Base-by-base conservation (phyloP, 1,139 yeast genomes). In the Protomyces inundatus region DNA sequence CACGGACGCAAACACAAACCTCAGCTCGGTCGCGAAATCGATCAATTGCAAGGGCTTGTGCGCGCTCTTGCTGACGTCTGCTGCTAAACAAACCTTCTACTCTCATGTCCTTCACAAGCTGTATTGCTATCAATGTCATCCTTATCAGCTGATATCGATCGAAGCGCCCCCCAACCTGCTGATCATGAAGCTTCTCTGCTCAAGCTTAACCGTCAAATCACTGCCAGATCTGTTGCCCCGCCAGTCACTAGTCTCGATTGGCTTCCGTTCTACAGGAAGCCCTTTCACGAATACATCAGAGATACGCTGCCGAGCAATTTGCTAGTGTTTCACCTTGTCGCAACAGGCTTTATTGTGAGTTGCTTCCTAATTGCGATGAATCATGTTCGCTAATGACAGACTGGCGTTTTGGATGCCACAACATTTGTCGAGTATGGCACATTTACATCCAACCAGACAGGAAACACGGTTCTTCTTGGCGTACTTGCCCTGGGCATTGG, bases 341-440 rank as follows among this genome's bases (percentile, higher is more conserved):
- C 57, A 51, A 59, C 57, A 36, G 63, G 63, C 53, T 59, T 59
- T 53, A 59, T 59, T 36, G 39, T 35, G 23, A 23, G 39, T 9
- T 9, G 7, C 35, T n/a, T 9, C 9, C 35, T 33, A 7, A 6
- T 30, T 23, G n/a, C 12, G 12, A n/a, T 39, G 1, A 12, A 12
- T 16, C 5, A 5, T 7, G n/a, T 42, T 12, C 9, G 39, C 36
- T 50, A n/a, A 50, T 12, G 5, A 23, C 35, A 50, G 54, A 59
- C 56, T 33, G 63, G 57, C 35, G 23, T 59, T 6, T 23, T 59
- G 32, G 57, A 59, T 37, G 61, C 61, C 12, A 57, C 61, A n/a
- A 51, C 61, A 54, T 57, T 48, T 37, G 61, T 54, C 16, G 61
- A 48, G 12, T 57, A 36, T 37, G 61, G 61, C 46, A 57, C 61